These are phyloP conservation scores for Psidium guajava DNA, from an alignment of 345 rosid species.

Conservation along the genomic window DNA sequence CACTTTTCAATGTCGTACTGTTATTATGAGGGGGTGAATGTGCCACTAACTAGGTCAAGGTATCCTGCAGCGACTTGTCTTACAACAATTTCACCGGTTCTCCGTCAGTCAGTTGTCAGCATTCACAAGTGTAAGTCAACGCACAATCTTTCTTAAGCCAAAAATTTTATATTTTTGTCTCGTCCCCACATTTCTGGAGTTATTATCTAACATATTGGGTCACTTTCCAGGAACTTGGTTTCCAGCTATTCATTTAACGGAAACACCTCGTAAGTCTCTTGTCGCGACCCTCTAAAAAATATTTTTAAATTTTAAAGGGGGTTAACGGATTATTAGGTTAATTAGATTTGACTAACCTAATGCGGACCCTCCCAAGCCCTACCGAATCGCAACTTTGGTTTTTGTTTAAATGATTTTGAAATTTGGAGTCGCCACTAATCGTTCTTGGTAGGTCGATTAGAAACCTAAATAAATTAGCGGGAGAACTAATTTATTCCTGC, in stretches of 20 bases:
- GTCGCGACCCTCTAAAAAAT: too few relatives aligned
- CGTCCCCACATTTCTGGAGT: background rate
- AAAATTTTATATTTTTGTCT: background rate
- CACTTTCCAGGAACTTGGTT: constrained; percentile 48
- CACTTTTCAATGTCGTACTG: background rate
- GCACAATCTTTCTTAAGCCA: background rate
- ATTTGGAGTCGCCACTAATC: too few relatives aligned
- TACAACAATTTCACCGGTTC: constrained; percentile 71
- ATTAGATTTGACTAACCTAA: too few relatives aligned
- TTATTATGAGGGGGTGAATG: background rate
- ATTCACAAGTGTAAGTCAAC: constrained; percentile 31
- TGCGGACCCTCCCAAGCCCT: too few relatives aligned
- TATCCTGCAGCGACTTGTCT: constrained; percentile 58
- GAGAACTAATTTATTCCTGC: too few relatives aligned
- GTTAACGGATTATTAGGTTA: too few relatives aligned
- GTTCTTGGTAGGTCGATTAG: too few relatives aligned
- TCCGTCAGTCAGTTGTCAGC: constrained; percentile 24
- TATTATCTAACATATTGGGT: background rate
- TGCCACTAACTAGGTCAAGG: background rate
- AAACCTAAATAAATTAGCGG: too few relatives aligned
- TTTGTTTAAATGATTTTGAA: too few relatives aligned
- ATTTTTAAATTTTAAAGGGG: too few relatives aligned
- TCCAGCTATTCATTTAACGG: constrained; percentile 34
- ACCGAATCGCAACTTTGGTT: too few relatives aligned
- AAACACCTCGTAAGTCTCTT: constrained; percentile 49